Evolutionary conservation across 306 rosid species (phyloP), one percentile per base, ranked within the genome.

Genomic region (Castanea sativa): DNA sequence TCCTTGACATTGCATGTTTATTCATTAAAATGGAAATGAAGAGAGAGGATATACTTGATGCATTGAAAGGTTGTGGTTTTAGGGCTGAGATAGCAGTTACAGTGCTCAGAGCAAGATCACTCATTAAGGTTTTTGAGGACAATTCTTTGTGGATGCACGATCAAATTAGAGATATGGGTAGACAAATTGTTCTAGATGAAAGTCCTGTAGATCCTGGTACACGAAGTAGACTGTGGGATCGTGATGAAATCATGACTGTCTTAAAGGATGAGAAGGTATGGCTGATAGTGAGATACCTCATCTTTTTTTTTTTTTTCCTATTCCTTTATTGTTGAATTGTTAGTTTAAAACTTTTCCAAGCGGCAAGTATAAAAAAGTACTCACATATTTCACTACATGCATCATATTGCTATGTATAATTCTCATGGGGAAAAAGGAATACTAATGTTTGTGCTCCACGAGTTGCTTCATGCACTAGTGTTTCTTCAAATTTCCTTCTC

Each of bases 131-230:
- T 49, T 64, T 65, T 18, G n/a, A 45, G 20, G 84, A 83, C 1
- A 73, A 79, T 15, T 76, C 72, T 1, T 21, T 92, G 76, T 84
- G 88, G 89, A 84, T 90, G 91, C 97, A 92, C 45, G 94, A 92
- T 75, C 94, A 90, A 64, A 68, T 92, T 68, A 88, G 90, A 78
- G 93, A 90, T 69, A 87, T 88, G 97, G 94, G 91, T 21, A 81
- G 89, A 58, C 92, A 92, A 63, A 92, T 92, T 69, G 91, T 88
- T 52, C 38, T 6, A 12, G 41, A 82, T 6, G 90, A 85, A 69
- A 69, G 55, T 55, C 67, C 55, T 38, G 70, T 6, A 1, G 73
- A 88, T 76, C 86, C 83, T 9, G 82, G 91, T 69, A 70, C 71
- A 85, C 89, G 90, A 38, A 90, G 89, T 63, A 83, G 97, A 60